Percentiles rank a stretch among this genome's conserved stretches.
phyloP scores from a whole-genome alignment of 2,329 filamentous ascomycete genomes.

The Periconia sp. region DNA sequence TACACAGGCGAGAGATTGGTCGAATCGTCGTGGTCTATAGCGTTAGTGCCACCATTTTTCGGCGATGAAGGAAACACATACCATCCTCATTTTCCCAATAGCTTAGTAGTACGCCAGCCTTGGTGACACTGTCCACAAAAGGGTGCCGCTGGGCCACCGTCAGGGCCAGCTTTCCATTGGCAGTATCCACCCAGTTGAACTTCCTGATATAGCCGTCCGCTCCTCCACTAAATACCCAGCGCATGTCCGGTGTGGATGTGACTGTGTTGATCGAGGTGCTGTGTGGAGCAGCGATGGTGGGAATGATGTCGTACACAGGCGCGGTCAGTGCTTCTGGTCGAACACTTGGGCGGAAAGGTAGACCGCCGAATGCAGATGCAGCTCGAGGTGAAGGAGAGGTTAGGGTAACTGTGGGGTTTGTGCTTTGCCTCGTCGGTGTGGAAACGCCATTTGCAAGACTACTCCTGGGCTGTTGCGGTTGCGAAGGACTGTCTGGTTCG shows the following conservation, averaged over 20 bases:
- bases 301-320: conserved; percentile 87
- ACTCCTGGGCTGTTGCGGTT: conserved; percentile 37
- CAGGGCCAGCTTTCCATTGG: conserved; percentile 89
- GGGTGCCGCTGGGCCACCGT: conserved; percentile 96
- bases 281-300: conserved; percentile 90
- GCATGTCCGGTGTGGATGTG: conserved; percentile 87
- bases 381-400: conserved; percentile 50
- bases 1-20: conserved; percentile 82
- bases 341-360: conserved; percentile 62
- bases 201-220: conserved; percentile 95
- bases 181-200: conserved; percentile 92
- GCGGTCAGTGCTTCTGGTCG: conserved; percentile 79
- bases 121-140: conserved; percentile 95
- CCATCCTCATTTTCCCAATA: conserved; percentile 99
- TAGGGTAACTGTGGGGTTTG: conserved; percentile 52
- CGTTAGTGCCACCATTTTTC: neutral
- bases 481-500: conserved; percentile 48
- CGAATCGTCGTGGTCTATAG: conserved; percentile 41
- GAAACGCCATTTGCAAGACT: conserved; percentile 30
- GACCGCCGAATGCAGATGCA: conserved; percentile 30
- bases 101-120: conserved; percentile 89
- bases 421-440: conserved; percentile 24
- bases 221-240: conserved; percentile 92
- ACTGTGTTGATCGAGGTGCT: conserved; percentile 94
- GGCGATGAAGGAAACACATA: conserved; percentile 35